A percentile compares a stretch with the other conserved stretches of the same genome.
phyloP scores from a whole-genome alignment of 495 filamentous ascomycete species.

The Tetracladium marchalianum region DNA sequence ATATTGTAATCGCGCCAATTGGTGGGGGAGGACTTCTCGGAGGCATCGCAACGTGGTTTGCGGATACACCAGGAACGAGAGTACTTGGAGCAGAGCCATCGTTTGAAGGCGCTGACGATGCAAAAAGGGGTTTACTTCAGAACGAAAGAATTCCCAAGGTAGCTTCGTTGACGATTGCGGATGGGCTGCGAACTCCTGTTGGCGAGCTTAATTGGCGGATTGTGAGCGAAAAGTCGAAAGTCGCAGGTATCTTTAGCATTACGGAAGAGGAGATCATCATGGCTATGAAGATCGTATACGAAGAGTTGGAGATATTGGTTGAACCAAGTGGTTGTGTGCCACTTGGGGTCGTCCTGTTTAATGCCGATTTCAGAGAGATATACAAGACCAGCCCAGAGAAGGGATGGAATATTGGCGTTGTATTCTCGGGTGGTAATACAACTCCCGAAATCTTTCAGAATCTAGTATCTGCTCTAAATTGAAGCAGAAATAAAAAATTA shows the following conservation, averaged over 20 bases:
- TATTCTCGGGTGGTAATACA: constrained; percentile 83
- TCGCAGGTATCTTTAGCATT: constrained; percentile 62
- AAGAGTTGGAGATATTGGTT: constrained; percentile 79
- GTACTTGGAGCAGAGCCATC: constrained; percentile 84
- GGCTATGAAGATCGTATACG: constrained; percentile 64
- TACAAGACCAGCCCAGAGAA: constrained; percentile 52
- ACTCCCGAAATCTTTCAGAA: constrained; percentile 46
- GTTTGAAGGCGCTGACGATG: constrained; percentile 74
- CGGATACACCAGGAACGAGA: constrained; percentile 28
- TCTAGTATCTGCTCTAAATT: too few relatives aligned
- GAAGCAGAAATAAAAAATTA: too few relatives aligned
- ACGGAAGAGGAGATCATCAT: constrained; percentile 68
- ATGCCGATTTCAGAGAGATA: constrained; percentile 63
- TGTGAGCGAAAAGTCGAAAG: constrained; percentile 56
- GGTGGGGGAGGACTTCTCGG: too few relatives aligned
- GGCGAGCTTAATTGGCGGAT: constrained; percentile 66
- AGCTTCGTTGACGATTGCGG: constrained; percentile 67
- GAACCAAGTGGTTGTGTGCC: constrained; percentile 36
- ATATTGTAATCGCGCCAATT: too few relatives aligned
- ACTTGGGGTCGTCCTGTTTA: constrained; percentile 28
- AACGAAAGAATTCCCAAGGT: constrained; percentile 52
- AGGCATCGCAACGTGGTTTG: too few relatives aligned
- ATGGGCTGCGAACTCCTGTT: constrained; percentile 75
- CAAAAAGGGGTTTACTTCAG: constrained; percentile 48
- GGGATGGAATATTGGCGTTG: constrained; percentile 75